phyloP scores from a whole-genome alignment of 495 filamentous ascomycete species.

The Podospora appendiculata region DNA sequence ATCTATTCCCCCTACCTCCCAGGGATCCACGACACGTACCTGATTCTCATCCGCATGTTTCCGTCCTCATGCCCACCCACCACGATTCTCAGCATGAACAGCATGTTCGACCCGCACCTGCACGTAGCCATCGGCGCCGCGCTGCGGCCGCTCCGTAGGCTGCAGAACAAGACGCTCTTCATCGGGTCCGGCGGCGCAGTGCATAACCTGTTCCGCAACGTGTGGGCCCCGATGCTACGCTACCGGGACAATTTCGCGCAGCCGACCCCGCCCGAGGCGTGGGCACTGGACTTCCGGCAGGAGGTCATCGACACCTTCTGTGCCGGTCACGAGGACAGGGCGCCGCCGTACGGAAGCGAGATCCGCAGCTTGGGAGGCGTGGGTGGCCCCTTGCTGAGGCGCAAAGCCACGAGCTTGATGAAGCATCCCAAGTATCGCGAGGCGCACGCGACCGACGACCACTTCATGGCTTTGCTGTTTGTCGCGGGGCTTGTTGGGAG shows the following conservation, averaged over 20 bases:
- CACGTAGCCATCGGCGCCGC: constrained; percentile 48
- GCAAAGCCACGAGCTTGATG: constrained; percentile 50
- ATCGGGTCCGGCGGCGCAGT: constrained; percentile 56
- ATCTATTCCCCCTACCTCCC: constrained; percentile 23
- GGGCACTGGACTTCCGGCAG: constrained; percentile 54
- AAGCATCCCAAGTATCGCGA: constrained; percentile 52
- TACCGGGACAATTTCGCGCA: constrained; percentile 54
- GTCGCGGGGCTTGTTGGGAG: constrained; percentile 47
- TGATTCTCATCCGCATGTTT: constrained; percentile 59
- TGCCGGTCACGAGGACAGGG: constrained; percentile 24
- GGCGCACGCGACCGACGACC: constrained; percentile 57
- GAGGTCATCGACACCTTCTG: constrained; percentile 46
- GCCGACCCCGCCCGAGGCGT: constrained; percentile 45
- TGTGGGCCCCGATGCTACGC: constrained; percentile 51
- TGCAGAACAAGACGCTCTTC: constrained; percentile 34
- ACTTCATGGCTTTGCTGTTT: constrained; percentile 53
- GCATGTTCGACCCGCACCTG: constrained; percentile 53
- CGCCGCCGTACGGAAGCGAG: constrained; percentile 5
- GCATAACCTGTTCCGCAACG: constrained; percentile 56
- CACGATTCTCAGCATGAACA: constrained; percentile 50
- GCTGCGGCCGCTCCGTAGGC: constrained; percentile 39
- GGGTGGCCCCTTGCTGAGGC: constrained; percentile 37
- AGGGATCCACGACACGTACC: constrained; percentile 58
- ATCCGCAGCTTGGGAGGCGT: constrained; percentile 6
- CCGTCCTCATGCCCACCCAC: constrained; percentile 48